Base-by-base conservation (phyloP, 257 asterid genomes). In the Ilex asprella region DNA sequence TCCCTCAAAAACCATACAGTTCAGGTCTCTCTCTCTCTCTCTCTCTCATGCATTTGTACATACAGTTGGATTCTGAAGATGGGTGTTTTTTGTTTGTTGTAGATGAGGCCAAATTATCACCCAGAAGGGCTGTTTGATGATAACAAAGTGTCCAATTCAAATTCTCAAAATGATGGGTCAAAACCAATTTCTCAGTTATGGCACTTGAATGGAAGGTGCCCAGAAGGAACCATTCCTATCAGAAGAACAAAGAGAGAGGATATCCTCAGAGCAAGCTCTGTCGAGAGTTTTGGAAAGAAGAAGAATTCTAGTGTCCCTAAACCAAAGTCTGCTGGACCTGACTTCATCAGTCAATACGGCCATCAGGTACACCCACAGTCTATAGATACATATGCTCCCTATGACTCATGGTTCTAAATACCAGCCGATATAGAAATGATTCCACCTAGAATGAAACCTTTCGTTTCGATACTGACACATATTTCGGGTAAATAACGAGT, bases 21-120 rank as follows among this genome's bases (percentile, higher is more conserved):
- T 76, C 97, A 84, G 95, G 97, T 89, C 2, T 6, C 2, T 43
- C 30, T 47, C 16, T 2, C 53, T 10, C 2, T 31, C 29, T 13
- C 10, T 0, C 44, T 54, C 30, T 16, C 31, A 1, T 43, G 52
- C 52, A 46, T 10, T 14, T 53, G 5, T 53, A 53, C 10, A n/a
- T 21, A 44, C 50, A 44, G 13, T 44, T n/a, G n/a, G n/a, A n/a
- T n/a, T n/a, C n/a, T 11, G 53, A 47, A 47, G 10, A 47, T n/a
- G 15, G 31, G n/a, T n/a, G 60, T 70, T 55, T 65, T 64, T 21
- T 54, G 13, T 41, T 66, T 65, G 65, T 52, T 63, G 64, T 39
- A 90, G 97, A 77, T 82, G 91, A 82, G 78, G 80, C 96, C 97
- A 55, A 84, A 81, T 72, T 79, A 80, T 70, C 85, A 84, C 55